These are phyloP conservation scores for Zelopaecilomyces penicillatus DNA, from an alignment of 2,329 filamentous ascomycete species.

Conservation along the genomic window DNA sequence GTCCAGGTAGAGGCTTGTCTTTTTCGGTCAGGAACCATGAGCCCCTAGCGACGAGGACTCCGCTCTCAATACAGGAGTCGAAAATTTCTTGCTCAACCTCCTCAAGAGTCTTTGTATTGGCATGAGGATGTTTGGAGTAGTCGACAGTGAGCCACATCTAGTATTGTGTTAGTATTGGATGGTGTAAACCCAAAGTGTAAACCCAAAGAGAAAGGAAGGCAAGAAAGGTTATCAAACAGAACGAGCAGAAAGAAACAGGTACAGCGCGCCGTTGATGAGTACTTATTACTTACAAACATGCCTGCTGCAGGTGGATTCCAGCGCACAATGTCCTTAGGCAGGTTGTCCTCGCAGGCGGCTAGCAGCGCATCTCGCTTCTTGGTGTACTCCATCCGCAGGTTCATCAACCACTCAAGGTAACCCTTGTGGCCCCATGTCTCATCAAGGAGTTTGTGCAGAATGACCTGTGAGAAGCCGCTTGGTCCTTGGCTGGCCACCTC, in stretches of 20 bases:
- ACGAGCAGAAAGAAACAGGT: neutral
- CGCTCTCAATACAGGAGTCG: slow-evolving; percentile 62
- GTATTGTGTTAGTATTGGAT: neutral
- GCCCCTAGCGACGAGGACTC: slow-evolving; percentile 73
- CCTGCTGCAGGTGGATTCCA: slow-evolving; percentile 78
- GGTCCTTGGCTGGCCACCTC: slow-evolving; percentile 83
- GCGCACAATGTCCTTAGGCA: slow-evolving; percentile 65
- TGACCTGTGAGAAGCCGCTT: slow-evolving; percentile 72
- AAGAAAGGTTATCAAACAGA: neutral
- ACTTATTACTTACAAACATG: slow-evolving; percentile 69
- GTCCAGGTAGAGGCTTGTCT: slow-evolving; percentile 46
- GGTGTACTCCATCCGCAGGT: slow-evolving; percentile 75
- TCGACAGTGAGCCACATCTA: slow-evolving; percentile 68
- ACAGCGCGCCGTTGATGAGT: slow-evolving; percentile 15
- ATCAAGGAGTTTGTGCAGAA: slow-evolving; percentile 83
- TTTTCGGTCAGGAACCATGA: slow-evolving; percentile 85
- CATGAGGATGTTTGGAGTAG: slow-evolving; percentile 56
- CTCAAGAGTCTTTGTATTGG: slow-evolving; percentile 42
- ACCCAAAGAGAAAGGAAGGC: neutral
- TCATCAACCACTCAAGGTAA: slow-evolving; percentile 82
- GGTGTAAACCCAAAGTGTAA: neutral
- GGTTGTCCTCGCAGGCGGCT: slow-evolving; percentile 66
- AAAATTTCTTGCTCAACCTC: slow-evolving; percentile 85
- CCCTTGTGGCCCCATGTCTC: slow-evolving; percentile 90
- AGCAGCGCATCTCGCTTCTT: slow-evolving; percentile 68